Evolutionary conservation across 169 alveolate genomes (phyloP).

Genomic region (Cryptosporidium bovis): DNA sequence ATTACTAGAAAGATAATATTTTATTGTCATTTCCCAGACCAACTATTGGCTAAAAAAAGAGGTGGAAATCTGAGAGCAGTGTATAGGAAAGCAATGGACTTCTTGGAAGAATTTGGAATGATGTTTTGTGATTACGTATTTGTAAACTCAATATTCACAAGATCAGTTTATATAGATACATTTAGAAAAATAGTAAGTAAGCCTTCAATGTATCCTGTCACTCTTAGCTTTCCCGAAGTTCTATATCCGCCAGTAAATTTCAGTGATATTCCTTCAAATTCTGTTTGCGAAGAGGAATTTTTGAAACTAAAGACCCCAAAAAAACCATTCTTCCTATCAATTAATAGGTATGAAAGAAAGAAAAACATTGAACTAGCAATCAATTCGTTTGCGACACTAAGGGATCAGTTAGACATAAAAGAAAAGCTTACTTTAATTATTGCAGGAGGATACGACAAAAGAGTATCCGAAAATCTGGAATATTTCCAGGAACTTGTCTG

Average conservation of each 20-base stretch:
- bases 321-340: constrained; percentile 80
- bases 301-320: constrained; percentile 53
- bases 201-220: constrained; percentile 24
- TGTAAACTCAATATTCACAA: constrained; percentile 67
- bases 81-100: constrained; percentile 47
- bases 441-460: constrained; percentile 93
- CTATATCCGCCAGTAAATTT: constrained; percentile 84
- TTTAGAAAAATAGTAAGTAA: constrained; percentile 20
- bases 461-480: constrained; percentile 87
- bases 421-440: constrained; percentile 81
- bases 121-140: constrained; percentile 38
- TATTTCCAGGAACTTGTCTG: constrained; percentile 81
- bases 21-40: constrained; percentile 94
- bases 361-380: constrained; percentile 90
- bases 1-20: constrained; percentile 82
- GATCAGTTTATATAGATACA: constrained; percentile 47
- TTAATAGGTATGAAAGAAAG: constrained; percentile 91
- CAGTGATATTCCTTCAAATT: constrained; percentile 78
- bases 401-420: constrained; percentile 51
- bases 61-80: constrained; percentile 12
- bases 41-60: constrained; percentile 78
- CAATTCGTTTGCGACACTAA: constrained; percentile 82
- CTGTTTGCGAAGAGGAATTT: constrained; percentile 75
- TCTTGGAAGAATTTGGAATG: constrained; percentile 72
- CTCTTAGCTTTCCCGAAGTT: constrained; percentile 79